Evolutionary conservation across 2,329 filamentous ascomycete genomes (phyloP).

Genomic region (Westerdykella ornata): DNA sequence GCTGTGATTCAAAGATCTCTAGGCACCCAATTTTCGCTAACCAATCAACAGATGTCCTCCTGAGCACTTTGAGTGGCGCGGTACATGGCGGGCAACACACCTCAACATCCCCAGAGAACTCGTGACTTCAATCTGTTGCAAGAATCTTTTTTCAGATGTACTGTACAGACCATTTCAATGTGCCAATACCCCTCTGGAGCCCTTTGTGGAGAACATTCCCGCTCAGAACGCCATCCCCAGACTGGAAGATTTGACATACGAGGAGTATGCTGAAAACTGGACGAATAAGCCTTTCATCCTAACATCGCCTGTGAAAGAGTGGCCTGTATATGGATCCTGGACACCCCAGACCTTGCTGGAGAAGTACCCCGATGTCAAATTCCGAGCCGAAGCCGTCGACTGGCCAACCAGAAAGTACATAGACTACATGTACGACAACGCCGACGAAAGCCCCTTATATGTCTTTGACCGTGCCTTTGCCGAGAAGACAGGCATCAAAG

Average conservation of each 20-base stretch:
- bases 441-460: constrained; percentile 85
- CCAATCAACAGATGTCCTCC: constrained; percentile 37
- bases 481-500: constrained; percentile 69
- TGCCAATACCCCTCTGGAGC: constrained; percentile 62
- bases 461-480: constrained; percentile 84
- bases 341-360: constrained; percentile 58
- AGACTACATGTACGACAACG: constrained; percentile 70
- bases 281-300: constrained; percentile 79
- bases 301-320: constrained; percentile 70
- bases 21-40: constrained; percentile 5
- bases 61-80: constrained; percentile 59
- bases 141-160: constrained; percentile 78
- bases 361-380: constrained; percentile 60
- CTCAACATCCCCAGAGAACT: constrained; percentile 52
- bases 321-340: constrained; percentile 75
- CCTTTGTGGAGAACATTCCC: constrained; percentile 67
- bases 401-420: constrained; percentile 80
- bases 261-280: constrained; percentile 71
- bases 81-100: constrained; percentile 77
- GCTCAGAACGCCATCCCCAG: constrained; percentile 64
- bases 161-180: constrained; percentile 88
- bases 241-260: constrained; percentile 59
- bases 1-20: not conserved
- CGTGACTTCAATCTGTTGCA: constrained; percentile 60
- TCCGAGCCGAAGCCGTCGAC: constrained; percentile 88